Conservation (phyloP, 2,329 filamentous ascomycete species). For the Alternaria postmessia region DNA sequence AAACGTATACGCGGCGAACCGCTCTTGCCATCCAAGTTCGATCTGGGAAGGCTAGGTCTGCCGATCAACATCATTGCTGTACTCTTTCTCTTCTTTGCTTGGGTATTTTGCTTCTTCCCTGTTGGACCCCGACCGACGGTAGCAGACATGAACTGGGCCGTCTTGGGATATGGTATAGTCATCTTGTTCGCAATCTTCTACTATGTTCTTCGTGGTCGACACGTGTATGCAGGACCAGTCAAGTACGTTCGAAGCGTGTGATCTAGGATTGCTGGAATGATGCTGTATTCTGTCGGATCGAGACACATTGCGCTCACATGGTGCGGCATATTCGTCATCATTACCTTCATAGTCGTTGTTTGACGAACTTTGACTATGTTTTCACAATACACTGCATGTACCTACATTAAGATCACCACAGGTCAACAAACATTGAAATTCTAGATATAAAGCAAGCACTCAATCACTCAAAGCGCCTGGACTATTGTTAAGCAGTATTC, state of each 20-base stretch:
- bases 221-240: conserved; percentile 48
- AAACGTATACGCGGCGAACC: conserved; percentile 54
- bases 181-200: conserved; percentile 54
- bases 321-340: background rate
- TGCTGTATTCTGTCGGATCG: background rate
- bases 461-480: background rate
- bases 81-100: conserved; percentile 51
- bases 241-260: conserved; percentile 20
- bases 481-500: background rate
- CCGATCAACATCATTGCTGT: conserved; percentile 54
- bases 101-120: conserved; percentile 57
- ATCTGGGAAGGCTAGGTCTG: conserved; percentile 55
- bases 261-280: background rate
- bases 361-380: background rate
- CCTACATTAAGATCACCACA: background rate
- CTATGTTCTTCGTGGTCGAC: conserved; percentile 51
- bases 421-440: background rate
- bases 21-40: conserved; percentile 56
- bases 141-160: conserved; percentile 59
- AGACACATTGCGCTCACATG: background rate
- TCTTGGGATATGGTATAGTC: conserved; percentile 53
- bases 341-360: background rate
- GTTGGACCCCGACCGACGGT: conserved; percentile 47
- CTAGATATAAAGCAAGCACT: background rate
- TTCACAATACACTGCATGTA: background rate